Percentiles rank a stretch among this genome's conserved stretches.
These are phyloP conservation scores for barley (Hordeum vulgare) DNA, from an alignment of 176 grass and related monocot genomes.

Conservation along the genomic window DNA sequence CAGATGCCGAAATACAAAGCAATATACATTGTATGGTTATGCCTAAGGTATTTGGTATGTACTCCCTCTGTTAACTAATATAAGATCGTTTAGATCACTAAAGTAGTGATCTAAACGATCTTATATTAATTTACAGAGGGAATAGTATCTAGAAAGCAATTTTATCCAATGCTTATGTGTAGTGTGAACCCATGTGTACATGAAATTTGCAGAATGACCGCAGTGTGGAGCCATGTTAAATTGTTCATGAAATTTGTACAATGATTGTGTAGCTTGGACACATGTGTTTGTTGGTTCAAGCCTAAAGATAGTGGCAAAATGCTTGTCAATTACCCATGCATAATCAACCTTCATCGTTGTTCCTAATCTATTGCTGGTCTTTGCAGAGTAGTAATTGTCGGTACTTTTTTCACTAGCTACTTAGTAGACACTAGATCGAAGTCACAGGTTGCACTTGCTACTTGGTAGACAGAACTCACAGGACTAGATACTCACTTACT, in stretches of 20 bases:
- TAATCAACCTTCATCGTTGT: background rate
- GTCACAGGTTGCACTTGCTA: background rate
- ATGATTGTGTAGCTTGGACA: background rate
- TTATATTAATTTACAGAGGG: too few species aligned
- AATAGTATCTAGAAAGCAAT: background rate
- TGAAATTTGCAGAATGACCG: slow-evolving; percentile 1
- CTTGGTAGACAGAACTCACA: background rate
- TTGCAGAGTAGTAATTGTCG: background rate
- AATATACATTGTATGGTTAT: background rate
- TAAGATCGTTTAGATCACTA: too few species aligned
- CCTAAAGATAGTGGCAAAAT: background rate
- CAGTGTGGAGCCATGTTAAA: background rate
- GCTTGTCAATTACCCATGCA: background rate
- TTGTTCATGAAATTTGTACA: background rate
- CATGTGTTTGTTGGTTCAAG: background rate
- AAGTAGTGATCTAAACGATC: too few species aligned
- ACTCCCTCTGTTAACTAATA: too few species aligned
- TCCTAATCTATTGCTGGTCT: background rate
- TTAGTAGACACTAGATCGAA: background rate
- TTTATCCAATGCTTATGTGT: background rate
- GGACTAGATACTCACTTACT: background rate
- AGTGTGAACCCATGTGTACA: background rate
- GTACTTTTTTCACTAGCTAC: background rate
- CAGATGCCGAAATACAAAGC: background rate
- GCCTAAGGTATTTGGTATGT: background rate